phyloP scores from a whole-genome alignment of 768 basidiomycete genomes.

The Lyophyllum atratum region DNA sequence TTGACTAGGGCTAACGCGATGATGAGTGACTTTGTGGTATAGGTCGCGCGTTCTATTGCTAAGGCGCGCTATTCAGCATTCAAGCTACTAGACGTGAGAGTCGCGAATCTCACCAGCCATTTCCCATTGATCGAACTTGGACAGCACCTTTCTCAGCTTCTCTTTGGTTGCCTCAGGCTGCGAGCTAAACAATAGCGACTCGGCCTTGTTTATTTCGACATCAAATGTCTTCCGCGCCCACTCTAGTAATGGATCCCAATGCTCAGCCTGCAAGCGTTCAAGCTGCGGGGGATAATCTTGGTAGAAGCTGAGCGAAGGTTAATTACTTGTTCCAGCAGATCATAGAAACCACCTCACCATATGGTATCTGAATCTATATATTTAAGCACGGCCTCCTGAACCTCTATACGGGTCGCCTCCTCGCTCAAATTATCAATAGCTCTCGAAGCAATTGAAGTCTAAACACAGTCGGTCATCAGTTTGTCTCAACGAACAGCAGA shows the following conservation, averaged over 20 bases:
- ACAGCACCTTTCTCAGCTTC: conserved; percentile 58
- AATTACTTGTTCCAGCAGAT: not conserved
- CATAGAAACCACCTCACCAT: conserved; percentile 50
- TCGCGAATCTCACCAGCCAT: conserved; percentile 69
- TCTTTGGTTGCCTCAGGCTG: conserved; percentile 72
- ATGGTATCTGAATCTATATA: conserved; percentile 96
- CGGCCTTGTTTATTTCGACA: conserved; percentile 67
- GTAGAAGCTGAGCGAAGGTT: conserved; percentile 63
- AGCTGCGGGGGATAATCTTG: conserved; percentile 75
- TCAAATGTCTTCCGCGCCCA: conserved; percentile 74
- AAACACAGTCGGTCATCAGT: conserved; percentile 12
- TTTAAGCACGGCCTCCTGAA: conserved; percentile 68
- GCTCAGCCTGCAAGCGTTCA: conserved; percentile 71
- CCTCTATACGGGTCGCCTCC: conserved; percentile 54
- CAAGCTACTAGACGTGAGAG: not conserved
- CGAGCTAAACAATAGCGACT: conserved; percentile 67
- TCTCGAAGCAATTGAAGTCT: conserved; percentile 92
- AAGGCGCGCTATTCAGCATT: conserved; percentile 3
- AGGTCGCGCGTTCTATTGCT: conserved; percentile 92
- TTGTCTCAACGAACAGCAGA: not conserved
- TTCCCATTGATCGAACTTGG: conserved; percentile 77
- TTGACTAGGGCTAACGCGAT: conserved; percentile 84
- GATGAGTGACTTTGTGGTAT: conserved; percentile 88
- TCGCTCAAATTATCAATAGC: conserved; percentile 81
- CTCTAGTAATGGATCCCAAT: conserved; percentile 87